These are phyloP conservation scores for Dothistroma pini DNA, from an alignment of 2,329 filamentous ascomycete genomes.

Conservation along the genomic window DNA sequence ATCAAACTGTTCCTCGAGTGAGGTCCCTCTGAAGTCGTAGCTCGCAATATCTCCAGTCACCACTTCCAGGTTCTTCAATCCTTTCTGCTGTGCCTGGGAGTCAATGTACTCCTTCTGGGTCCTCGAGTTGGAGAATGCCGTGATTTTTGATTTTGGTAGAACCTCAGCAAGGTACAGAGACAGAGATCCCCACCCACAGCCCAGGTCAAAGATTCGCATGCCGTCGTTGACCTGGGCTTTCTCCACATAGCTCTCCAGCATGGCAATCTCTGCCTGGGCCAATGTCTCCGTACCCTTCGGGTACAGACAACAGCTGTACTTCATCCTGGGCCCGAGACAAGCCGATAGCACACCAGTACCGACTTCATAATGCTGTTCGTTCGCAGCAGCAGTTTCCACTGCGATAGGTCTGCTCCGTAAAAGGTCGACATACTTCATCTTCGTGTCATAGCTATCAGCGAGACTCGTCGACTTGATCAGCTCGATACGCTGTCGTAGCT, in stretches of 20 bases:
- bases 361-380: conserved; percentile 70
- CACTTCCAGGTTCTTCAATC: conserved; percentile 58
- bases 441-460: conserved; percentile 52
- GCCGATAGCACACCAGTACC: conserved; percentile 60
- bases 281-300: conserved; percentile 60
- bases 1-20: conserved; percentile 49
- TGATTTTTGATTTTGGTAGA: conserved; percentile 59
- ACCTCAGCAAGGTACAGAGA: conserved; percentile 63
- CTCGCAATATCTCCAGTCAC: conserved; percentile 65
- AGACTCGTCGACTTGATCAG: conserved; percentile 55
- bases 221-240: conserved; percentile 58
- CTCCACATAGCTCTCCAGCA: conserved; percentile 61
- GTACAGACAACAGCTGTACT: conserved; percentile 67
- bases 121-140: conserved; percentile 65
- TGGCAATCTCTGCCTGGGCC: conserved; percentile 62
- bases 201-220: conserved; percentile 60
- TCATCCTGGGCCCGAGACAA: conserved; percentile 66
- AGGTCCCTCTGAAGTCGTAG: conserved; percentile 57
- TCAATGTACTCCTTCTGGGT: conserved; percentile 68
- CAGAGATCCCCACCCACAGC: conserved; percentile 67
- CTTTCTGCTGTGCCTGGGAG: conserved; percentile 52
- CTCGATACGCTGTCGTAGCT: conserved; percentile 58
- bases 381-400: conserved; percentile 62
- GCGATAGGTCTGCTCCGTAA: conserved; percentile 62
- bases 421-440: conserved; percentile 60